A percentile compares a stretch with the other conserved stretches of the same genome.
Evolutionary conservation across 1,284 basidiomycete genomes (phyloP).

Genomic region (Trichosporon sp.): DNA sequence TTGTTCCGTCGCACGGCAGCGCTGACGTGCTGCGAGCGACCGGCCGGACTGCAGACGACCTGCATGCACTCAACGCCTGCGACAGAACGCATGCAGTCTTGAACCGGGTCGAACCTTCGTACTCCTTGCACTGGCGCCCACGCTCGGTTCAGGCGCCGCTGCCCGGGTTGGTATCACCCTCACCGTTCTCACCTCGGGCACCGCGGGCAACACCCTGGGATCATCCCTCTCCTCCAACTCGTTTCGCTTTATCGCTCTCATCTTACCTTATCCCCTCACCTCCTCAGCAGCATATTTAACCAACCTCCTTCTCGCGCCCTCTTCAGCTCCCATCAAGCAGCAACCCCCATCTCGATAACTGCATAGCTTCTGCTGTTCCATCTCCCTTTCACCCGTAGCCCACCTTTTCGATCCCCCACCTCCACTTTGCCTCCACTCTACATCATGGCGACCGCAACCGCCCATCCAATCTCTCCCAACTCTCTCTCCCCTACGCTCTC

Average conservation of each 20-base stretch:
- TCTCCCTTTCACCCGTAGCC: neutral
- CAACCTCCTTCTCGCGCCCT: neutral
- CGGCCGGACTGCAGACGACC: neutral
- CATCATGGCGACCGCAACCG: conserved; percentile 2
- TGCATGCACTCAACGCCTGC: neutral
- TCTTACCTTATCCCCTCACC: neutral
- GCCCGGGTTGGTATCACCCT: neutral
- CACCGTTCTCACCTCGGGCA: neutral
- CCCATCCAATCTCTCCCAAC: conserved; percentile 14
- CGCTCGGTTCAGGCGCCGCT: neutral
- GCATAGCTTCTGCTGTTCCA: neutral
- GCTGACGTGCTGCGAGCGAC: neutral
- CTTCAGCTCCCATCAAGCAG: neutral
- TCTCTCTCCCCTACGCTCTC: conserved; percentile 8
- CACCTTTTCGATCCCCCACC: neutral
- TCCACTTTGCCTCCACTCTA: neutral
- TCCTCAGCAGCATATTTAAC: neutral
- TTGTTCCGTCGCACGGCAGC: neutral
- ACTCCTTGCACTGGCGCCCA: neutral
- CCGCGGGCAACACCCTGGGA: conserved; percentile 7
- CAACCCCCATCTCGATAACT: neutral
- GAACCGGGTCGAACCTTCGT: neutral
- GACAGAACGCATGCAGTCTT: neutral
- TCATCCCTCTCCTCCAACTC: neutral
- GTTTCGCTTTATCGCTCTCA: neutral